Conservation (phyloP, 208 protist species). For the Zelonia costaricensis region DNA sequence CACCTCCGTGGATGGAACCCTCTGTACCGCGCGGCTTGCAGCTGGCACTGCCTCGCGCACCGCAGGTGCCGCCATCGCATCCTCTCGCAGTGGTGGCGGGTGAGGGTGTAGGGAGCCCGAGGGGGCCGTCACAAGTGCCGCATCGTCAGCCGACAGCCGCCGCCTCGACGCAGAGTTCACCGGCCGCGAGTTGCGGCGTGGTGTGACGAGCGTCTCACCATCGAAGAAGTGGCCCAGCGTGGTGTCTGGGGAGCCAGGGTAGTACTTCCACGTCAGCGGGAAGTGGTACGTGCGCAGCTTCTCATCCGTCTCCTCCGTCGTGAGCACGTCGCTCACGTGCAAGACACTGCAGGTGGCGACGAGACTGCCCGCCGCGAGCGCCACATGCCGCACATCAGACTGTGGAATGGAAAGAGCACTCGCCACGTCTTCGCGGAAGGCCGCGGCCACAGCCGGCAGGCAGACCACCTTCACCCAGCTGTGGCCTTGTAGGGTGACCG, state of each 20-base stretch:
- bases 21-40: too few species aligned
- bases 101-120: background rate
- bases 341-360: slow-evolving; percentile 26
- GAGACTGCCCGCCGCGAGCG: slow-evolving; percentile 22
- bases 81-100: background rate
- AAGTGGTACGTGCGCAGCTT: slow-evolving; percentile 24
- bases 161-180: background rate
- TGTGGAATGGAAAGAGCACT: slow-evolving; percentile 21
- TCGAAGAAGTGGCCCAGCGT: background rate
- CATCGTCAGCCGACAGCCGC: background rate
- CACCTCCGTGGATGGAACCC: slow-evolving; percentile 3
- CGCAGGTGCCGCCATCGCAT: too few species aligned
- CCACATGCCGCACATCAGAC: slow-evolving; percentile 14
- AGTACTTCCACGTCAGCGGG: slow-evolving; percentile 29
- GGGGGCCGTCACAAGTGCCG: background rate
- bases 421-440: slow-evolving; percentile 36
- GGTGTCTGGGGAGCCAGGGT: slow-evolving; percentile 3
- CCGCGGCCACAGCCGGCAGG: background rate
- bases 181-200: background rate
- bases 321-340: slow-evolving; percentile 10
- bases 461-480: slow-evolving; percentile 10
- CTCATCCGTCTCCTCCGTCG: slow-evolving; percentile 1
- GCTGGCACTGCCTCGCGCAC: too few species aligned
- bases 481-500: slow-evolving; percentile 4
- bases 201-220: background rate